These are phyloP conservation scores for Fusarium tricinctum DNA, from an alignment of 2,329 filamentous ascomycete species.

Conservation along the genomic window DNA sequence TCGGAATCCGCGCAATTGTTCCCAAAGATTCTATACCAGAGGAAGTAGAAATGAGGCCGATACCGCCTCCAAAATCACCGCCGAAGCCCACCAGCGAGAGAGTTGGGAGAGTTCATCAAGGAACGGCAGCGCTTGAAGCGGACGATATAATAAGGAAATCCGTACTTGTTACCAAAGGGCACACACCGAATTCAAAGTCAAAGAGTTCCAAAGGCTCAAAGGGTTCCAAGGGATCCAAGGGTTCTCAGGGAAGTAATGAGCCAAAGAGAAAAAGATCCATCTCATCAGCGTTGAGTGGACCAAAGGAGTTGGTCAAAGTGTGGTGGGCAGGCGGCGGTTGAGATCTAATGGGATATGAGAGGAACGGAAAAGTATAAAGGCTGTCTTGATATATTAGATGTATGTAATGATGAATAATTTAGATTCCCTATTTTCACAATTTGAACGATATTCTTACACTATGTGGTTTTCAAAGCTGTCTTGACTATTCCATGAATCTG, in stretches of 20 bases:
- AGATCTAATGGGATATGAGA: slow-evolving; percentile 7
- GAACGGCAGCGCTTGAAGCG: slow-evolving; percentile 35
- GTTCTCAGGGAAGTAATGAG: slow-evolving; percentile 14
- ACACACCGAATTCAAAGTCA: slow-evolving; percentile 15
- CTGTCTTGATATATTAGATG: slow-evolving; percentile 27
- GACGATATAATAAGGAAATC: slow-evolving; percentile 40
- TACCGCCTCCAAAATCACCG: slow-evolving; percentile 35
- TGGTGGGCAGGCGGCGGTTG: slow-evolving; percentile 46
- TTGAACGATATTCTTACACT: not conserved
- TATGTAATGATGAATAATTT: slow-evolving; percentile 33
- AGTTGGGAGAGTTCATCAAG: slow-evolving; percentile 40
- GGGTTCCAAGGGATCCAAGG: slow-evolving; percentile 6
- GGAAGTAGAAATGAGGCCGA: slow-evolving; percentile 46
- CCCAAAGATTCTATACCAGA: slow-evolving; percentile 36
- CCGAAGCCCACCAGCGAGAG: slow-evolving; percentile 30
- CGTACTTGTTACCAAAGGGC: slow-evolving; percentile 37
- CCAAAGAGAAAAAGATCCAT: slow-evolving; percentile 38
- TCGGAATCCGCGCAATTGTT: slow-evolving; percentile 41
- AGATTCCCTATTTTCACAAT: slow-evolving; percentile 1
- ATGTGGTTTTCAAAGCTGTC: too few species aligned
- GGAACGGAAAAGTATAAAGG: slow-evolving; percentile 35
- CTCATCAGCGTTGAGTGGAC: slow-evolving; percentile 37
- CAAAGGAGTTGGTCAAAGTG: slow-evolving; percentile 47
- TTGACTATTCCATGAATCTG: too few species aligned
- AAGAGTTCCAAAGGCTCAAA: slow-evolving; percentile 20